A percentile compares a stretch with the other conserved stretches of the same genome.
These are phyloP conservation scores for Oryza glumipatula DNA, from an alignment of 176 grass and related monocot species.

Conservation along the genomic window DNA sequence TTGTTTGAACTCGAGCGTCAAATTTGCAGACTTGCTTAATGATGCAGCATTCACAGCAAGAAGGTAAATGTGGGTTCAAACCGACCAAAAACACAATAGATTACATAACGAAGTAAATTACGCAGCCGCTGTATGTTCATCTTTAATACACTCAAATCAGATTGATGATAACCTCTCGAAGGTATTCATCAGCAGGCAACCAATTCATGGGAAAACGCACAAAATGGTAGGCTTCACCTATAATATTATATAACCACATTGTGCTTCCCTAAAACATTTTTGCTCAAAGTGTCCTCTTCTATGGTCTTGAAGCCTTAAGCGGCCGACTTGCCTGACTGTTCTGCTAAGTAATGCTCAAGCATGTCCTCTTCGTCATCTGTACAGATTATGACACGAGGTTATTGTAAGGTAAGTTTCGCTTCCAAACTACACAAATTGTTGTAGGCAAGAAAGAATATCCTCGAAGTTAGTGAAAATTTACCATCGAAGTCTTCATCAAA, in stretches of 20 bases:
- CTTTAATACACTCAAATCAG: neutral
- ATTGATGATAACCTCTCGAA: conserved; percentile 13
- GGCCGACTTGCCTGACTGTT: conserved; percentile 62
- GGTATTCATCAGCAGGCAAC: conserved; percentile 3
- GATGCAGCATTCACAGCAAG: neutral
- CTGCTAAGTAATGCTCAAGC: conserved; percentile 98
- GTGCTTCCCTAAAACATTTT: conserved; percentile 17
- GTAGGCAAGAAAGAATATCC: neutral
- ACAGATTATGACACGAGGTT: conserved; percentile 12
- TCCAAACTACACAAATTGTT: conserved; percentile 12
- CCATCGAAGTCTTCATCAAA: conserved; percentile 98
- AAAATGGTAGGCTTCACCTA: conserved; percentile 17
- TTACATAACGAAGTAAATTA: conserved; percentile 4
- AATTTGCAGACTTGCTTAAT: neutral
- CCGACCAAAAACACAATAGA: neutral
- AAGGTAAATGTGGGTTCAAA: conserved; percentile 4
- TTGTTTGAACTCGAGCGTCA: neutral
- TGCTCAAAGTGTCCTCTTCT: neutral
- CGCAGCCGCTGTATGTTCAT: neutral
- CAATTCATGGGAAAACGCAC: conserved; percentile 16
- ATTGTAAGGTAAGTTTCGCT: conserved; percentile 14
- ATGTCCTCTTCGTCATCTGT: conserved; percentile 98
- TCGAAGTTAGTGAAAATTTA: conserved; percentile 28
- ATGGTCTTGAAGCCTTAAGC: conserved; percentile 53
- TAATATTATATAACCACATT: conserved; percentile 2